Evolutionary conservation across 2,329 filamentous ascomycete species (phyloP), one percentile per base, ranked within the genome.

Genomic region (Xylariaceae sp.): DNA sequence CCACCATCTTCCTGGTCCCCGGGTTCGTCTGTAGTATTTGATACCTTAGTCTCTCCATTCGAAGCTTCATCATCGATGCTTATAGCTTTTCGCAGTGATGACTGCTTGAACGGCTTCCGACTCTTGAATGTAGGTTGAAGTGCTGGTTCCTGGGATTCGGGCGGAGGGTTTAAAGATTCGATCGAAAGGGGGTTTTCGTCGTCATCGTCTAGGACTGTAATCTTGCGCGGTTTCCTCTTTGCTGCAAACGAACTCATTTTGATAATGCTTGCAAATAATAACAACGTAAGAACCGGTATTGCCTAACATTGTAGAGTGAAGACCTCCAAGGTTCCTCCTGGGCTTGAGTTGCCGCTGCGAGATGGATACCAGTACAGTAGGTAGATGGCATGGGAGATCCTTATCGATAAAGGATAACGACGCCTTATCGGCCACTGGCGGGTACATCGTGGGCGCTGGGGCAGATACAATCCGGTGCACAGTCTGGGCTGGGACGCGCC

Each of bases 211-310:
- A 83, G 77, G 0, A 83, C 76, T 44, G 84, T 86, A 62, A 96
- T 88, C 65, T 91, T 87, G 61, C 88, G 86, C 44, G 88, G 85
- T 63, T 94, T 91, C 59, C 82, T 73, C 64, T 82, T 85, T 1
- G 75, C 70, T 3, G 73, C 75, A 53, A 85, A 85, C 5, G 78
- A 71, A 59, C 74, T 79, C 79, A 83, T 83, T 12, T 53, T 71
- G 59, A 54, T 71, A 59, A 54, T 32, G 22, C 18, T 16, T 37
- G 19, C 15, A 34, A 53, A 46, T 51, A 45, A 44, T 51, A 58
- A 63, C 60, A 26, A 29, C 40, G 26, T 45, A 32, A 13, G 30
- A 13, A 3, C 10, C 4, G 13, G 13, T 47, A 50, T 8, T 41
- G 29, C 39, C 12, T 54, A 53, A 44, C 19, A 32, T 29, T 18